A percentile compares a stretch with the other conserved stretches of the same genome.
Conservation (phyloP, 2,329 filamentous ascomycete genomes). For the Onygenales sp. region DNA sequence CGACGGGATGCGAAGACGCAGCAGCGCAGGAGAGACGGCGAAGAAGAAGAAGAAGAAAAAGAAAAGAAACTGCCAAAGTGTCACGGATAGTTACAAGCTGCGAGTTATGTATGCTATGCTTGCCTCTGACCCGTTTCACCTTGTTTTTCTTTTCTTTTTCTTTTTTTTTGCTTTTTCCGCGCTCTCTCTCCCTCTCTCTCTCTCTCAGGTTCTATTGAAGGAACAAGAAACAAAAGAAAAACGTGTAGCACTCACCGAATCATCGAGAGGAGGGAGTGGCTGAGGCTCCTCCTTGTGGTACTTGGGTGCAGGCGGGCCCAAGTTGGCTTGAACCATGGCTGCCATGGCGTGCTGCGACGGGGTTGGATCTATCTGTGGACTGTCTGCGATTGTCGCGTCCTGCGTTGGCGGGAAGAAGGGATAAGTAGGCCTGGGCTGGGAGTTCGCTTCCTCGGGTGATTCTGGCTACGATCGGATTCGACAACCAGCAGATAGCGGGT, state of each 20-base stretch:
- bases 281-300: slow-evolving; percentile 39
- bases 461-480: not conserved
- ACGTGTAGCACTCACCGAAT: slow-evolving; percentile 34
- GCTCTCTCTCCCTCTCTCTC: not conserved
- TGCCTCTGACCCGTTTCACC: not conserved
- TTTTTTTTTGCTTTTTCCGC: slow-evolving; percentile 7
- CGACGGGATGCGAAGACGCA: slow-evolving; percentile 7
- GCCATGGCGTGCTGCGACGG: slow-evolving; percentile 25
- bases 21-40: slow-evolving; percentile 8
- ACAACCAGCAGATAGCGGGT: not conserved
- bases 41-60: slow-evolving; percentile 1
- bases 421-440: not conserved
- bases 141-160: slow-evolving; percentile 10
- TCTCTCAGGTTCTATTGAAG: not conserved
- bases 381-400: not conserved
- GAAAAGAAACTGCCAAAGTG: not conserved
- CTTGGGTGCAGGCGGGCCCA: slow-evolving; percentile 28
- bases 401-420: not conserved
- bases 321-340: slow-evolving; percentile 35
- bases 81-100: not conserved
- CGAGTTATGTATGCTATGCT: not conserved
- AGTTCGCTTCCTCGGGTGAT: not conserved
- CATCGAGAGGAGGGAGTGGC: slow-evolving; percentile 25
- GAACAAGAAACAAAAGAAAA: slow-evolving; percentile 1
- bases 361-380: slow-evolving; percentile 8